Percentiles rank a stretch among this genome's conserved stretches.
These are phyloP conservation scores for Lactarius deliciosus DNA, from an alignment of 768 basidiomycete genomes.

Conservation along the genomic window DNA sequence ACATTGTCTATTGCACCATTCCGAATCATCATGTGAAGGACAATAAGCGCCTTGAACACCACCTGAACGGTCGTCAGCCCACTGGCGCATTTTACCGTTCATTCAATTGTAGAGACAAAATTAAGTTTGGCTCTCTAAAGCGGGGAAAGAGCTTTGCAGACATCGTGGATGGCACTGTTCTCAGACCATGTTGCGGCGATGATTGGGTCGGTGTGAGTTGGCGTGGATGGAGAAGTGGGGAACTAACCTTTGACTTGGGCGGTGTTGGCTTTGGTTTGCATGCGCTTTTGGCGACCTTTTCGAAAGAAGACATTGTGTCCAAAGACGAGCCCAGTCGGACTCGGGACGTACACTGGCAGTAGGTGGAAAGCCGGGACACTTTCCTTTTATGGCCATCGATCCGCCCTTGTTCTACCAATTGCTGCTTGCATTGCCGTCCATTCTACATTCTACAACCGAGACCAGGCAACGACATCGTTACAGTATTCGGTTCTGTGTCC, in stretches of 20 bases:
- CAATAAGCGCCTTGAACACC: conserved; percentile 97
- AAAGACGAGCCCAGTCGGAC: neutral
- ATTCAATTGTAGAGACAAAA: conserved; percentile 36
- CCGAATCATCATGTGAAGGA: conserved; percentile 94
- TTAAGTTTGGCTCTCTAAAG: conserved; percentile 87
- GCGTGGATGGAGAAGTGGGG: neutral
- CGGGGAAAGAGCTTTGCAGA: conserved; percentile 86
- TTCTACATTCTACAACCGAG: too few species aligned
- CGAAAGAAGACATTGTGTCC: conserved; percentile 65
- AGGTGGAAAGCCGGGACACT: conserved; percentile 33
- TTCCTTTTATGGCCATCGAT: neutral
- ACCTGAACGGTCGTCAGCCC: conserved; percentile 50
- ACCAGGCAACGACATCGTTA: too few species aligned
- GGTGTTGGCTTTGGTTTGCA: conserved; percentile 97
- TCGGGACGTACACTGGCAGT: too few species aligned
- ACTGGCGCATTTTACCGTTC: neutral
- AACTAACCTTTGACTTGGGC: conserved; percentile 86
- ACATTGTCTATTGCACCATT: conserved; percentile 96
- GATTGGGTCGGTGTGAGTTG: conserved; percentile 62
- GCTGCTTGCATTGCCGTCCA: too few species aligned
- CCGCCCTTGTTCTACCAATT: too few species aligned
- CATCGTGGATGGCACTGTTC: conserved; percentile 90
- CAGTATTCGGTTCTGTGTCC: too few species aligned
- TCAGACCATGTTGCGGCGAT: conserved; percentile 96
- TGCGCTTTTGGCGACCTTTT: conserved; percentile 93